phyloP scores from a whole-genome alignment of 768 basidiomycete genomes.

The Artomyces pyxidatus region DNA sequence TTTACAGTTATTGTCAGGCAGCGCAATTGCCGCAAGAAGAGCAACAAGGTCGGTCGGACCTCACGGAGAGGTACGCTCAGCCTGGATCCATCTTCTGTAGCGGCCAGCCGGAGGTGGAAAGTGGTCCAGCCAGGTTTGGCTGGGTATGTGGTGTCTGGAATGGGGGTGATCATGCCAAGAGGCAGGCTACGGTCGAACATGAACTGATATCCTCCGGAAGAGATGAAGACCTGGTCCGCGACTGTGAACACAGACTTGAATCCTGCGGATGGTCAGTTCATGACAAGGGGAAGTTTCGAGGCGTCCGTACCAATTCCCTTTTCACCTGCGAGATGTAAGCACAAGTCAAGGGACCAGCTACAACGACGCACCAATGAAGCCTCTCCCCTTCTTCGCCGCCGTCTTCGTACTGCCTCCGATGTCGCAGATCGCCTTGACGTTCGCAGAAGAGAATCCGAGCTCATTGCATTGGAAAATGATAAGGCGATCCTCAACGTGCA shows the following conservation, averaged over 20 bases:
- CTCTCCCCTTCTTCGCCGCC: constrained; percentile 6
- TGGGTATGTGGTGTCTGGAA: background rate
- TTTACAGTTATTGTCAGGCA: constrained; percentile 8
- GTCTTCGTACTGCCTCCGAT: constrained; percentile 23
- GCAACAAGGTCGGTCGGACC: constrained; percentile 17
- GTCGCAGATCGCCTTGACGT: constrained; percentile 20
- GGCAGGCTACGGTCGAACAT: constrained; percentile 11
- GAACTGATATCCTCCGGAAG: constrained; percentile 17
- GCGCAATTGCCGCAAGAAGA: constrained; percentile 19
- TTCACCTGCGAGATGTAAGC: constrained; percentile 16
- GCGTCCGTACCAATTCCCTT: constrained; percentile 20
- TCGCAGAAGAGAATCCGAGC: constrained; percentile 14
- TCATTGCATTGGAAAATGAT: constrained; percentile 20
- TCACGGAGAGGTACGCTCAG: constrained; percentile 12
- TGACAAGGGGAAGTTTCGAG: background rate
- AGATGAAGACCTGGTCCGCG: constrained; percentile 17
- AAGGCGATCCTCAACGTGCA: constrained; percentile 8
- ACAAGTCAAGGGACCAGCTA: background rate
- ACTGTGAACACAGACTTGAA: constrained; percentile 25
- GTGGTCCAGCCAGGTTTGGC: constrained; percentile 16
- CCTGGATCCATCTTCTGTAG: constrained; percentile 1
- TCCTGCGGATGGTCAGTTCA: constrained; percentile 3
- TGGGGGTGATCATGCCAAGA: constrained; percentile 22
- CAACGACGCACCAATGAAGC: constrained; percentile 11
- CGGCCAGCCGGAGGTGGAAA: constrained; percentile 15